A percentile compares a stretch with the other conserved stretches of the same genome.
Conservation (phyloP, 768 basidiomycete genomes). For the Phaffia tasmanica region DNA sequence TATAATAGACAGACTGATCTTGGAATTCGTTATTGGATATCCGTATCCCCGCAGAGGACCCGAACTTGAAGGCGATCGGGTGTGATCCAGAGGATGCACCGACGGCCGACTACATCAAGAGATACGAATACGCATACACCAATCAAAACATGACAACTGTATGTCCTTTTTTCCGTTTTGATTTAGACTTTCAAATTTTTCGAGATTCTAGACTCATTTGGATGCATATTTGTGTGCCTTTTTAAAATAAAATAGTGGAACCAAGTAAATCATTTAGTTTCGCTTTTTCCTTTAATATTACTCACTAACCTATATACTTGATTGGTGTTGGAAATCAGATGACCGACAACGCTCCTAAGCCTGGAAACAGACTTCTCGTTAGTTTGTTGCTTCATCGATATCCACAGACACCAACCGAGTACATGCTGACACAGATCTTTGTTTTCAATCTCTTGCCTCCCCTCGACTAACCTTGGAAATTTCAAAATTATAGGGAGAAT, state of each 20-base stretch:
- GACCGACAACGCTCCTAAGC: conserved; percentile 7
- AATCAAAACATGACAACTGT: conserved; percentile 19
- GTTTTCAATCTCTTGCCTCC: too few relatives aligned
- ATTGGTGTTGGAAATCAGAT: neutral
- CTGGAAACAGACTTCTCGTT: conserved; percentile 8
- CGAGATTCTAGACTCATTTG: too few relatives aligned
- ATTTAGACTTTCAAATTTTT: neutral
- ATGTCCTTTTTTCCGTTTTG: neutral
- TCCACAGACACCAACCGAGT: neutral
- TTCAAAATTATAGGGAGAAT: too few relatives aligned
- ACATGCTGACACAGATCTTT: too few relatives aligned
- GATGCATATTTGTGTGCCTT: too few relatives aligned
- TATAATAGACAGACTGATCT: neutral
- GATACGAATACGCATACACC: conserved; percentile 6
- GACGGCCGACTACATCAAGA: conserved; percentile 11
- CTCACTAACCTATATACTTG: too few relatives aligned
- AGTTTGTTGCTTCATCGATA: neutral
- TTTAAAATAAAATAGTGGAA: too few relatives aligned
- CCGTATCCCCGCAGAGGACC: conserved; percentile 7
- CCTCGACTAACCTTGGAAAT: too few relatives aligned
- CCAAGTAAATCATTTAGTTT: too few relatives aligned
- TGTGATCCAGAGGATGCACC: conserved; percentile 23
- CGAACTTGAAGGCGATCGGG: conserved; percentile 16
- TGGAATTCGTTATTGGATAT: neutral
- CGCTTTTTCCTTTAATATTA: too few relatives aligned